Evolutionary conservation across 2,329 filamentous ascomycete species (phyloP).

Genomic region (Phyllosticta citrichinensis): DNA sequence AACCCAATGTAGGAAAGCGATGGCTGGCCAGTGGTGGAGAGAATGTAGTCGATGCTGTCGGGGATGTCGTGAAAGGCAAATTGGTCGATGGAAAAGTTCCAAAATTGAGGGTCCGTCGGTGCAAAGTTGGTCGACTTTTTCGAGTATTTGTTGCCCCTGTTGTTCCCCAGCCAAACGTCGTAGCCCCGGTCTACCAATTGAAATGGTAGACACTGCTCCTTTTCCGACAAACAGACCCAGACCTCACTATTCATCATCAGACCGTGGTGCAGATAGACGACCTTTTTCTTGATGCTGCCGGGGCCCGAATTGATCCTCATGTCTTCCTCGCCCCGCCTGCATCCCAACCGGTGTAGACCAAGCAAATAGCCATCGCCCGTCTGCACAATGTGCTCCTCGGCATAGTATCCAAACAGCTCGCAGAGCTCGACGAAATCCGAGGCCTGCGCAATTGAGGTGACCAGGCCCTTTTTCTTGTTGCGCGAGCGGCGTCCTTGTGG

Average conservation of each 20-base stretch:
- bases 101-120: constrained; percentile 69
- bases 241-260: constrained; percentile 98
- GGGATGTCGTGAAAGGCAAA: constrained; percentile 98
- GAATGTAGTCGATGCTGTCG: constrained; percentile 84
- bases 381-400: constrained; percentile 92
- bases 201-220: constrained; percentile 78
- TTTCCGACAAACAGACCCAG: constrained; percentile 88
- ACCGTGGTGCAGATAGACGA: constrained; percentile 91
- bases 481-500: constrained; percentile 58
- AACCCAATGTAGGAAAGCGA: constrained; percentile 95
- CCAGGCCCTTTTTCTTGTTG: constrained; percentile 61
- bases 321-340: constrained; percentile 72
- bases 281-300: constrained; percentile 63
- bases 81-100: constrained; percentile 97
- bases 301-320: constrained; percentile 63
- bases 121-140: constrained; percentile 78
- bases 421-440: constrained; percentile 94
- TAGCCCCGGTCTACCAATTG: constrained; percentile 82
- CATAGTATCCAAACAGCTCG: constrained; percentile 78
- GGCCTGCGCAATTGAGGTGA: constrained; percentile 70
- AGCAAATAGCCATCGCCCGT: constrained; percentile 90
- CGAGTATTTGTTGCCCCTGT: constrained; percentile 97
- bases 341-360: constrained; percentile 78
- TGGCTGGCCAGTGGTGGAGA: constrained; percentile 69
- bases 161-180: constrained; percentile 97